These are phyloP conservation scores for Calonectria multiphialidica DNA, from an alignment of 2,329 filamentous ascomycete species.

Conservation along the genomic window DNA sequence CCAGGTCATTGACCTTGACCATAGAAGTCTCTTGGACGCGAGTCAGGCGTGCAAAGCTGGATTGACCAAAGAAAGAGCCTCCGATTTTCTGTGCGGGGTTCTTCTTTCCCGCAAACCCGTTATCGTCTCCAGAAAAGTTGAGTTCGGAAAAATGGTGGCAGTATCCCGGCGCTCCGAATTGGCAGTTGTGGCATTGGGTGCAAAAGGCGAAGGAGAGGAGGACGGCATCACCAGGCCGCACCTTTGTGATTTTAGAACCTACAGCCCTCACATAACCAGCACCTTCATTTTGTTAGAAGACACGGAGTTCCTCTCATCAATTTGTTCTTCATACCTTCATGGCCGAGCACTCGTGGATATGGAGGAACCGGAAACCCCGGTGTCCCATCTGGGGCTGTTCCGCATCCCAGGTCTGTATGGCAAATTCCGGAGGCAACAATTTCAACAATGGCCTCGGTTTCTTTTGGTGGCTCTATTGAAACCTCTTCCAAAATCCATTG, in stretches of 20 bases:
- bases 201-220: constrained; percentile 26
- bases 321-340: constrained; percentile 6
- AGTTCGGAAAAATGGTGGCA: constrained; percentile 20
- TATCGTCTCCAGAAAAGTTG: constrained; percentile 14
- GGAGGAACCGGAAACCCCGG: constrained; percentile 22
- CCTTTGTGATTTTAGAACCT: constrained; percentile 18
- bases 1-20: constrained; percentile 18
- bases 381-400: constrained; percentile 24
- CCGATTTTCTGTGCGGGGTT: neutral
- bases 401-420: constrained; percentile 24
- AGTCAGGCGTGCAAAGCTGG: constrained; percentile 15
- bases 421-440: constrained; percentile 24
- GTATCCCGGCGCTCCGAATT: constrained; percentile 20
- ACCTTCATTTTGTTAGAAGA: neutral
- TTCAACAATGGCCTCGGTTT: constrained; percentile 24
- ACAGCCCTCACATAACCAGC: constrained; percentile 10
- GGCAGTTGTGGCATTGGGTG: constrained; percentile 22
- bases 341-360: constrained; percentile 23
- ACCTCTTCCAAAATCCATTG: constrained; percentile 22
- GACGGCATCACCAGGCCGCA: constrained; percentile 23
- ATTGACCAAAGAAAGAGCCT: constrained; percentile 23
- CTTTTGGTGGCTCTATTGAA: neutral
- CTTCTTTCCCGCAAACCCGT: neutral
- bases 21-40: constrained; percentile 20
- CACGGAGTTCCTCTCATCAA: neutral